Base-by-base conservation (phyloP, 495 filamentous ascomycete species). In the Aspergillus sparsus region DNA sequence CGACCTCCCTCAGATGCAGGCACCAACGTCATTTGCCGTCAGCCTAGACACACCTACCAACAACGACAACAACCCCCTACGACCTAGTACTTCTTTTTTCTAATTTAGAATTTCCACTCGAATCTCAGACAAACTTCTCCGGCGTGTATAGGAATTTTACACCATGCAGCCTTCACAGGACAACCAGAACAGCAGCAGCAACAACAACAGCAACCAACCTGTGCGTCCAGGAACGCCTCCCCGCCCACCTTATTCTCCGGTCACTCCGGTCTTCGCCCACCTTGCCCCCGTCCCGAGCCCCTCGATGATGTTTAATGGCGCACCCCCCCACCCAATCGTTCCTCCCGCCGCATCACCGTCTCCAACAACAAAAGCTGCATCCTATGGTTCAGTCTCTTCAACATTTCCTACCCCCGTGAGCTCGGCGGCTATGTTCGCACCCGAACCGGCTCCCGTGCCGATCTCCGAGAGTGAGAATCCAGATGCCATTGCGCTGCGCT, bases 401-500 rank as follows among this genome's bases (percentile, higher is more conserved):
- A 21, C 49, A 16, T 55, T 50, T 18, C 49, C 41, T 32, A 56
- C 53, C 9, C 58, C 58, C 32, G 58, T 60, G 37, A 46, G 41
- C 8, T 63, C 68, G 6, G 59, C 73, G 3, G 66, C 21, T 27
- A 27, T 68, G 36, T 74, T 76, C 46, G 74, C 69, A 31, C 67
- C 75, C 0, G 71, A 77, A 52, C 89, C 89, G 0, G 72, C 79
- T 0, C 76, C 87, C 1, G 77, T 84, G 11, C 87, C 91, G 10
- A 86, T 96, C 65, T 83, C 84, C 56, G 87, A 91, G 70, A 87
- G 86, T 62, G 79, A 84, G 50, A 95, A 95, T 65, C 85, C 90
- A 5, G 92, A 97, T 76, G 91, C 86, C 2, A 87, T 95, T 21
- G 92, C 92, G 4, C 78, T 97, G 32, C 84, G 86, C 39, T 86